These are phyloP conservation scores for Geranium brycei DNA, from an alignment of 345 rosid species.

Conservation along the genomic window DNA sequence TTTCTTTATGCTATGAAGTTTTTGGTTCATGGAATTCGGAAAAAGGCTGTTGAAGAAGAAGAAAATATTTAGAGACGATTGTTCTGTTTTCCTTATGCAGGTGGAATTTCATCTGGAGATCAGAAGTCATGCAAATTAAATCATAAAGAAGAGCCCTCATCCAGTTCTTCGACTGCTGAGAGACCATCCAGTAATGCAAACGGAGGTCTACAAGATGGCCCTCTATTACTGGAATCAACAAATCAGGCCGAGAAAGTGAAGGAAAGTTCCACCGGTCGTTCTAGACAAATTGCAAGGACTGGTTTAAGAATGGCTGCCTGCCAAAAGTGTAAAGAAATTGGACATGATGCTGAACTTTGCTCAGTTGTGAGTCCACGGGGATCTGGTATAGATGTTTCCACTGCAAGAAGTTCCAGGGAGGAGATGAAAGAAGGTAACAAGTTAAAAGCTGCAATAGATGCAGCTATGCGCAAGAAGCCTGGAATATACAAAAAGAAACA, in stretches of 20 bases:
- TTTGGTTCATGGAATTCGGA: too few species aligned
- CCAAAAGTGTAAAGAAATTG: conserved; percentile 42
- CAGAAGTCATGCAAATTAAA: conserved; percentile 33
- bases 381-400: conserved; percentile 34
- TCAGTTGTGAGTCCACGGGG: conserved; percentile 23
- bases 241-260: conserved; percentile 46
- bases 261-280: conserved; percentile 31
- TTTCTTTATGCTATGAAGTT: background rate
- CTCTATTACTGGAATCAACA: conserved; percentile 38
- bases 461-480: conserved; percentile 66
- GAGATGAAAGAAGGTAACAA: conserved; percentile 43
- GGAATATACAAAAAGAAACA: conserved; percentile 48
- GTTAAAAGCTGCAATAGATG: conserved; percentile 72
- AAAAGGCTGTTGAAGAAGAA: too few species aligned
- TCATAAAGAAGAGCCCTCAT: conserved; percentile 48
- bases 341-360: conserved; percentile 54
- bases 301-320: conserved; percentile 35
- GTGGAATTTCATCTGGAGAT: conserved; percentile 36
- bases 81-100: conserved; percentile 22
- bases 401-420: conserved; percentile 36
- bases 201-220: conserved; percentile 45
- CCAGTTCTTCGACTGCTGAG: conserved; percentile 47
- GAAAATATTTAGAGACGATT: background rate
- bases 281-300: conserved; percentile 26
- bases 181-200: conserved; percentile 22